Base-by-base conservation (phyloP, 2,329 filamentous ascomycete species). In the Dichotomopilus funicola region DNA sequence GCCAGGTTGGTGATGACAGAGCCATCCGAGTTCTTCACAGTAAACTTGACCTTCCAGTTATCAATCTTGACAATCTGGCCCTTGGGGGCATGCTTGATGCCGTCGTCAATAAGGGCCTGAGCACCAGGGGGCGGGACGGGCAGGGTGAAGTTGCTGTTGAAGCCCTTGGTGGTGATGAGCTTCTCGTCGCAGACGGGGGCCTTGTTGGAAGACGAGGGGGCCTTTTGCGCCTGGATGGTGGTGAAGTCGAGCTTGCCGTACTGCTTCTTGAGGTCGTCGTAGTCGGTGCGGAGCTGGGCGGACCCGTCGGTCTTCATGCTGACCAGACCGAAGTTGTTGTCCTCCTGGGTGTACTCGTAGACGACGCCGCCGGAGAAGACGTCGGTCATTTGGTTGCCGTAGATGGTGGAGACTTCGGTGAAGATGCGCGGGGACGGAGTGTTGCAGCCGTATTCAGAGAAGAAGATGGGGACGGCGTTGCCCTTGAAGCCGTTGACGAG, bases 401-500 rank as follows among this genome's bases (percentile, higher is more conserved):
- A 92, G 62, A 94, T 83, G 59, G 84, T 76, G 54, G 75, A 77
- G 10, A 90, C 85, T 72, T 94, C 89, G 62, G 87, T 86, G 73
- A 91, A 94, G 64, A 83, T 72, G 63, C 89, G 86, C 11, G 87
- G 85, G n/a, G 73, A 68, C 11, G 83, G 81, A 40, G 78, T 75
- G 74, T 91, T 92, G 81, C 89, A 92, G 58, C 89, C 89, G 64
- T 79, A 87, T 67, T 94, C 89, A 61, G 86, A 89, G 76, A 89
- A 91, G 78, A 92, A 92, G 64, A 91, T 78, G 36, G 88, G 88
- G 40, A 91, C 79, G 12, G 84, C 81, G 41, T 79, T 81, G 61
- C 77, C 77, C 63, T 76, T 71, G 75, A 92, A 90, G 68, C 84
- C 81, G 2, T 73, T 68, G 48, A 87, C 82, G 5, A 86, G 71